Conservation (phyloP, 352 stramenopile species). For the Pythium guiyangense region DNA sequence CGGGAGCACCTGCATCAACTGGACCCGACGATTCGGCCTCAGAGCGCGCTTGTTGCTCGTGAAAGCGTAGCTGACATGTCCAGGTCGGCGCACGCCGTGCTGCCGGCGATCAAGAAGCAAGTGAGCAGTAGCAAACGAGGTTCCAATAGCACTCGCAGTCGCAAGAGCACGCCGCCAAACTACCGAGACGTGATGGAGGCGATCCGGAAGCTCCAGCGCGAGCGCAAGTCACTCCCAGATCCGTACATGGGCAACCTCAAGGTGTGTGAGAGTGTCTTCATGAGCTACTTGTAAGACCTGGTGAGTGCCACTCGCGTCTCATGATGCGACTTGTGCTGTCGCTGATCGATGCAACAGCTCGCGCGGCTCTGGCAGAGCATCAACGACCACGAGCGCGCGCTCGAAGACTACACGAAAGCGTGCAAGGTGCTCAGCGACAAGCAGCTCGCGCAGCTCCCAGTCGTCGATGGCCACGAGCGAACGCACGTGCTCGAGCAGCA, state of each 20-base stretch:
- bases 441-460: constrained; percentile 20
- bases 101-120: constrained; percentile 12
- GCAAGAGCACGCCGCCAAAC: constrained; percentile 12
- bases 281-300: background rate
- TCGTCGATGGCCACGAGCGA: constrained; percentile 14
- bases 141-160: background rate
- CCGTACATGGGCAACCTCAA: constrained; percentile 51
- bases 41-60: background rate
- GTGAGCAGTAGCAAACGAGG: background rate
- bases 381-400: constrained; percentile 35
- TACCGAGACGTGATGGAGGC: constrained; percentile 43
- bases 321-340: background rate
- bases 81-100: background rate
- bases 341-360: constrained; percentile 25
- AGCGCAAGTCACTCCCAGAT: constrained; percentile 31
- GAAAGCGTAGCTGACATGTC: background rate
- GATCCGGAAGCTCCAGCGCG: constrained; percentile 35
- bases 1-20: constrained; percentile 24
- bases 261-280: constrained; percentile 15
- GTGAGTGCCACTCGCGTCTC: background rate
- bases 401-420: constrained; percentile 54
- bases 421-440: constrained; percentile 29
- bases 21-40: constrained; percentile 14
- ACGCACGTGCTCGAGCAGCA: constrained; percentile 30
- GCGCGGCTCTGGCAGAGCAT: constrained; percentile 50